Evolutionary conservation across 2,329 filamentous ascomycete species (phyloP).

Genomic region (Sclerotinia glacialis): DNA sequence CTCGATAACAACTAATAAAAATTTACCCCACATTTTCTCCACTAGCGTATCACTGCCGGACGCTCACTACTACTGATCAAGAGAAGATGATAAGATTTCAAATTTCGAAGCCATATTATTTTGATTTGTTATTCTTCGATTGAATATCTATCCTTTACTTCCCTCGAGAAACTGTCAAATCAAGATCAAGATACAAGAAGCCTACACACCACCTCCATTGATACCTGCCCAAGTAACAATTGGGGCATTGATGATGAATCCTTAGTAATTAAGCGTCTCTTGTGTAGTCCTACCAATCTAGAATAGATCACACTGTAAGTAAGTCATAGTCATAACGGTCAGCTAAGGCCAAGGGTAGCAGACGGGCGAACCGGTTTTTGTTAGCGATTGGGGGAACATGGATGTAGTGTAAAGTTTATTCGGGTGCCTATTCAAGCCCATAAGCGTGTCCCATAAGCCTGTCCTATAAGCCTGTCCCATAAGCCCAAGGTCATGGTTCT

Average conservation of each 20-base stretch:
- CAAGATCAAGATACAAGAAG: neutral
- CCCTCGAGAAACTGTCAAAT: no score
- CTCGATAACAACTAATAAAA: constrained; percentile 5
- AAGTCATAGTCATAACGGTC: constrained; percentile 9
- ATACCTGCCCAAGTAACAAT: neutral
- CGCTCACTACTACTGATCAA: neutral
- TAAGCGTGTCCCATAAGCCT: neutral
- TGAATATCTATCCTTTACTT: neutral
- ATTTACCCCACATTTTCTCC: constrained; percentile 8
- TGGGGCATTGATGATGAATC: neutral
- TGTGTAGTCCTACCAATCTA: neutral
- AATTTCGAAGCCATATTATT: neutral
- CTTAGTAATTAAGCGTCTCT: neutral
- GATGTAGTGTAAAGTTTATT: neutral
- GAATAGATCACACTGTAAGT: constrained; percentile 8
- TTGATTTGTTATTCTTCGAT: neutral
- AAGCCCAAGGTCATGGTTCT: no score
- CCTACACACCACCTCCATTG: neutral
- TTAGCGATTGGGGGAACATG: neutral
- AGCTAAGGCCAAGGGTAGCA: neutral
- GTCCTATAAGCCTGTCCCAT: no score
- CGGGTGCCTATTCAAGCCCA: constrained; percentile 3
- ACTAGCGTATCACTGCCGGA: neutral
- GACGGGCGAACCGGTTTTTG: neutral
- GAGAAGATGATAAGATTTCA: neutral